Evolutionary conservation across 257 asterid species (phyloP), one percentile per base, ranked within the genome.

Genomic region (Scutellaria galericulata): DNA sequence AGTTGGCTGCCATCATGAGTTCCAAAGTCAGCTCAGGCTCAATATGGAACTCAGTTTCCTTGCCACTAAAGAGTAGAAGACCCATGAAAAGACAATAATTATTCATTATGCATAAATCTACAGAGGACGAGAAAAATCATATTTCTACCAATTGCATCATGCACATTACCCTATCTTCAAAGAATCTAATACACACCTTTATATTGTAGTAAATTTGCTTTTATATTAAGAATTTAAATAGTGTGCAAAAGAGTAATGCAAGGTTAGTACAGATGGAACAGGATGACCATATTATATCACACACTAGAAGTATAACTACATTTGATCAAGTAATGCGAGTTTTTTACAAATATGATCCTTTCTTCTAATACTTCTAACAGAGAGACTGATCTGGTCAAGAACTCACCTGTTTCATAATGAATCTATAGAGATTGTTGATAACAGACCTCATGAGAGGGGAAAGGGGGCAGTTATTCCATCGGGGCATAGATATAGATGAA

Each of bases 1-100:
- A 91, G 68, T 91, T 89, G 58, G 96, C 97, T 2, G 97, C 97
- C 97, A 91, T 91, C 96, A 91, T 91, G 63, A 91, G 85, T 74
- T 89, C 96, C 92, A 91, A 79, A 10, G 96, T 87, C 82, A 91
- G 79, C 84, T 91, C 97, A 31, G 97, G 97, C 79, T 91, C 97
- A 45, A 91, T 91, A 55, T 83, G 90, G 83, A 91, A 89, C 83
- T 91, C 96, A 10, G 93, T 86, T 78, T 87, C 95, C 86, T 85
- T 91, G 48, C 99, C 99, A 75, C 99, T 94, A 79, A n/a, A n/a
- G 60, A 68, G 50, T 35, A 62, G 13, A 72, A 76, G 20, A 18
- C 37, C 50, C 41, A 55, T 9, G 58, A 58, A 42, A 73, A 64
- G 4, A 31, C 12, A 71, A 69, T n/a, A 27, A 47, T 37, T 52